A percentile compares a stretch with the other conserved stretches of the same genome.
Evolutionary conservation across 306 rosid species (phyloP).

Genomic region (Sindora glabra): DNA sequence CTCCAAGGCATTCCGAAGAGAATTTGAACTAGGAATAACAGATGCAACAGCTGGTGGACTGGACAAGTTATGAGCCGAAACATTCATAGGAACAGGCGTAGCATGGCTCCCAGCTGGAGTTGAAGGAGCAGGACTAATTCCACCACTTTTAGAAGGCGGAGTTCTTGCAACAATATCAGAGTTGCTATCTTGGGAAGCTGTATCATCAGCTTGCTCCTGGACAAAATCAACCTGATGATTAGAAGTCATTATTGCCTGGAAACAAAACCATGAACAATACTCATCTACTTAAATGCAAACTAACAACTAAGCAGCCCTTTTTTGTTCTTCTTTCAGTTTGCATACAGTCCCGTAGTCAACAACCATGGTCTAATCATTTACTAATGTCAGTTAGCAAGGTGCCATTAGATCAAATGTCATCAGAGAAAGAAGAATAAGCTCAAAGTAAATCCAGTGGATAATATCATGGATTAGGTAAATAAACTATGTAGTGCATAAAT

Average conservation of each 20-base stretch:
- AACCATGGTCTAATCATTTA: neutral
- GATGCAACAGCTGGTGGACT: conserved; percentile 34
- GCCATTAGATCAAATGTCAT: conserved; percentile 8
- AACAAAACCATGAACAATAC: conserved; percentile 18
- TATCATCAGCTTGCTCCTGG: conserved; percentile 80
- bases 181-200: conserved; percentile 64
- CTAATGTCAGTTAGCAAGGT: neutral
- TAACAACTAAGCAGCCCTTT: too few relatives aligned
- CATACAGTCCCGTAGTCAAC: conserved; percentile 4
- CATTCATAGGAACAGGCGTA: conserved; percentile 42
- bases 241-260: conserved; percentile 26
- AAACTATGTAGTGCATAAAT: too few relatives aligned
- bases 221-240: conserved; percentile 37
- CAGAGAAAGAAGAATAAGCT: too few relatives aligned
- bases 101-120: conserved; percentile 58
- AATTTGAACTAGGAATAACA: conserved; percentile 44
- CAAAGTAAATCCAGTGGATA: too few relatives aligned
- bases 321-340: too few relatives aligned
- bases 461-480: too few relatives aligned
- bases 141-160: conserved; percentile 69
- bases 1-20: conserved; percentile 49
- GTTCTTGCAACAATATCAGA: conserved; percentile 60
- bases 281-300: conserved; percentile 15
- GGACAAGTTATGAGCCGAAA: conserved; percentile 45
- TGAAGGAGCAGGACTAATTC: conserved; percentile 49